Conservation (phyloP, 169 alveolate genomes). For the Eimeria mitis region DNA sequence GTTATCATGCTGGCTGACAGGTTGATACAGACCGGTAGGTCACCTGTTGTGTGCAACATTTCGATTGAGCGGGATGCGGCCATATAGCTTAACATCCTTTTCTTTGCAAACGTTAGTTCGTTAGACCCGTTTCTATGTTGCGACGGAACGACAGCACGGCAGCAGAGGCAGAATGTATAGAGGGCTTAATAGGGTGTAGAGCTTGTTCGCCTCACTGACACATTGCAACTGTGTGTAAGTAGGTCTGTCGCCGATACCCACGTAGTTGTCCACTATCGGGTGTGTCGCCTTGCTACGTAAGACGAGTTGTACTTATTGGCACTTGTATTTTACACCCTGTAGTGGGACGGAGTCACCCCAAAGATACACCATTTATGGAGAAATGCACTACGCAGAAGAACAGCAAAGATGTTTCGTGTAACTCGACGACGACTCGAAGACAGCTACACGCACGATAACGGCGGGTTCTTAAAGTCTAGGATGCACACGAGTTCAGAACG, state of each 20-base stretch:
- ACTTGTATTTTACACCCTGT: no score
- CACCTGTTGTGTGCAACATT: background rate
- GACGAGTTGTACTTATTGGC: background rate
- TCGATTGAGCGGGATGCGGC: background rate
- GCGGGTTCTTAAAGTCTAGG: no score
- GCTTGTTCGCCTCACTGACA: background rate
- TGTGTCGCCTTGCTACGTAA: background rate
- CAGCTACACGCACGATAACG: no score
- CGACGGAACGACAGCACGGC: background rate
- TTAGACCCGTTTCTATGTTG: background rate
- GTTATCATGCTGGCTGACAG: background rate
- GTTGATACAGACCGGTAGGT: background rate
- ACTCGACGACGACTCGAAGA: background rate
- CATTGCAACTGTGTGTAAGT: background rate
- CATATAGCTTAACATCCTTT: background rate
- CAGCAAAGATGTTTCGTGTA: background rate
- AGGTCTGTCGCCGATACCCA: background rate
- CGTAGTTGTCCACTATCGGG: background rate
- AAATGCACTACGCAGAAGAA: background rate
- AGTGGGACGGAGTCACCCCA: no score
- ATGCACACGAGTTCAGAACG: background rate
- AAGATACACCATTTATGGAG: background rate
- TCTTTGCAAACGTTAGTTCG: background rate
- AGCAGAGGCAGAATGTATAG: no score
- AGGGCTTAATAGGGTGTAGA: background rate